Base-by-base conservation (phyloP, 352 stramenopile genomes). In the Phytophthora pluvialis region DNA sequence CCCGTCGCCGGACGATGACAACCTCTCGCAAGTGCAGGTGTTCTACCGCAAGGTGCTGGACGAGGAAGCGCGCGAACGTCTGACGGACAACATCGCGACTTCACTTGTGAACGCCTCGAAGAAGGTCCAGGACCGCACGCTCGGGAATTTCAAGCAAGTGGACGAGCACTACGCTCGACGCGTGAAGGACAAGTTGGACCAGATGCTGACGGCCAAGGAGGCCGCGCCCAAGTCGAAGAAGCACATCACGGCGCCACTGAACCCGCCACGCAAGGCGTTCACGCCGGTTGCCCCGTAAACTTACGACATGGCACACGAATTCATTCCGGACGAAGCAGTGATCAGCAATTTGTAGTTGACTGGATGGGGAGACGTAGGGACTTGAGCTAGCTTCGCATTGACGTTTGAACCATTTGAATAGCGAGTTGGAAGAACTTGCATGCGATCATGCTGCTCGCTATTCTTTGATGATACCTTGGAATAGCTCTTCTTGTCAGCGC, bases 1-100 rank as follows among this genome's bases (percentile, higher is more conserved):
- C 35, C 75, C 83, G 33, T 91, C 88, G 0, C 72, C 65, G 3
- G 75, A 89, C 43, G 86, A 95, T 10, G 88, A 95, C 60, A 95
- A 94, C 57, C 80, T 91, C 46, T 73, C 75, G 5, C 88, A 97
- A 75, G 73, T 71, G 5, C 72, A 73, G 7, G 49, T 74, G 4
- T 95, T 95, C 60, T 93, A 89, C 53, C 71, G 79, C 13, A 75
- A 84, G 12, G 81, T 91, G 33, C 70, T 97, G 57, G 67, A 87
- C 7, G 68, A 81, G 0, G 83, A 64, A 33, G 86, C 45, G 10
- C 73, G 81, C 12, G 76, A 91, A 21, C 59, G 81, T n/a, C 63
- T 97, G 3, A 89, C 80, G 16, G 61, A 73, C 46, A 96, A 96
- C 61, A 88, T 96, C 39, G 88, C 89, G 5, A 78, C 70, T 4